Evolutionary conservation across 2,329 filamentous ascomycete genomes (phyloP).

Genomic region (Metarhizium robertsii): DNA sequence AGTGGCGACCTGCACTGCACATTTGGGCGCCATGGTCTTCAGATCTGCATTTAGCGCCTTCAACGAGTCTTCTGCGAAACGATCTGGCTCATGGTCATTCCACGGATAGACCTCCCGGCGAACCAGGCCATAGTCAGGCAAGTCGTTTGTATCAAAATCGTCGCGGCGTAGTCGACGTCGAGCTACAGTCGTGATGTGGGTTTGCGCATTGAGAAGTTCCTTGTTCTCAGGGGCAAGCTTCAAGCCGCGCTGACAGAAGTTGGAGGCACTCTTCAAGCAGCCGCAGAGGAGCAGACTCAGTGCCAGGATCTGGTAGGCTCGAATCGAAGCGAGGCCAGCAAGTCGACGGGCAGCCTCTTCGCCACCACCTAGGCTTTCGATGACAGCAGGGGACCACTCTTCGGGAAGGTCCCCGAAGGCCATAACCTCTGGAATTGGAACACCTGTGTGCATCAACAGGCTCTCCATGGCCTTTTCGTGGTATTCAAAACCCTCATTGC

Average conservation of each 20-base stretch:
- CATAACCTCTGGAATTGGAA: slow-evolving; percentile 35
- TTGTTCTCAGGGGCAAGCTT: slow-evolving; percentile 43
- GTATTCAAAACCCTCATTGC: slow-evolving; percentile 74
- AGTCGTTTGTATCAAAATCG: slow-evolving; percentile 40
- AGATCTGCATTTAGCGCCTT: slow-evolving; percentile 63
- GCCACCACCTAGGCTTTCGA: slow-evolving; percentile 23
- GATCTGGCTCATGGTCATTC: slow-evolving; percentile 60
- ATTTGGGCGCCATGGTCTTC: slow-evolving; percentile 63
- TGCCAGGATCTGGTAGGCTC: slow-evolving; percentile 50
- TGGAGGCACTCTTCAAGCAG: slow-evolving; percentile 57
- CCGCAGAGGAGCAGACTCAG: slow-evolving; percentile 53
- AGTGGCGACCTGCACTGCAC: slow-evolving; percentile 66
- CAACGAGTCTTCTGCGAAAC: slow-evolving; percentile 60
- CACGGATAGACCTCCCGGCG: slow-evolving; percentile 63
- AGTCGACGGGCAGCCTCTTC: slow-evolving; percentile 29
- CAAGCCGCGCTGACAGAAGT: slow-evolving; percentile 56
- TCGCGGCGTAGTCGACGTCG: slow-evolving; percentile 36
- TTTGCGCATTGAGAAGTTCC: slow-evolving; percentile 44
- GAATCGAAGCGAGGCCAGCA: slow-evolving; percentile 40
- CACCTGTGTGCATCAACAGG: slow-evolving; percentile 26
- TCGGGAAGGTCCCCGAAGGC: slow-evolving; percentile 31
- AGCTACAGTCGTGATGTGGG: slow-evolving; percentile 44
- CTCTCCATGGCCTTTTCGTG: slow-evolving; percentile 56
- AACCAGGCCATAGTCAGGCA: slow-evolving; percentile 62
- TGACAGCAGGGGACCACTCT: slow-evolving; percentile 22